These are phyloP conservation scores for Ilex asprella DNA, from an alignment of 257 asterid genomes.

Conservation along the genomic window DNA sequence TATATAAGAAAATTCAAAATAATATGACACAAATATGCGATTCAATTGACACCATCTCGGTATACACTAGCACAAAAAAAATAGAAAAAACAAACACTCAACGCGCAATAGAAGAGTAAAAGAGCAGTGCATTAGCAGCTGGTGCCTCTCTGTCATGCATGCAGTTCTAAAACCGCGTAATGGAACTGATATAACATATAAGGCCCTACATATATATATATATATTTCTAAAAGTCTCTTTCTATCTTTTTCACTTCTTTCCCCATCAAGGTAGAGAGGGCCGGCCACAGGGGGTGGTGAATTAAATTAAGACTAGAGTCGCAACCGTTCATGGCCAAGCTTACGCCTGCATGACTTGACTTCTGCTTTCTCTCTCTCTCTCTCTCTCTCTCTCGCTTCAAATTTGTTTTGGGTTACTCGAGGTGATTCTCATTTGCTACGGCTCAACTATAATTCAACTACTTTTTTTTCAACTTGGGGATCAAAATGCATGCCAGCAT, in stretches of 20 bases:
- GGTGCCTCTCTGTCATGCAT: slow-evolving; percentile 52
- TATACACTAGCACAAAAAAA: neutral
- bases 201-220: too few species aligned
- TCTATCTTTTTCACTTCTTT: too few species aligned
- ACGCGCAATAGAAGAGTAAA: slow-evolving; percentile 26
- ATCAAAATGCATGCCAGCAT: neutral
- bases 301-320: too few species aligned
- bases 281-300: too few species aligned
- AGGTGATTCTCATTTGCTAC: slow-evolving; percentile 3
- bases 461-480: neutral
- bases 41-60: too few species aligned
- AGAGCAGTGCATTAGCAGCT: slow-evolving; percentile 31
- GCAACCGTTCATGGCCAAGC: too few species aligned
- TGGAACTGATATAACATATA: too few species aligned
- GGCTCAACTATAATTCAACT: neutral
- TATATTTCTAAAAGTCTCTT: too few species aligned
- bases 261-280: too few species aligned
- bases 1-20: too few species aligned
- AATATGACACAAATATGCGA: too few species aligned
- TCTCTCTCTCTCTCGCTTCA: neutral
- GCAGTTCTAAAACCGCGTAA: slow-evolving; percentile 44
- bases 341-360: slow-evolving; percentile 9
- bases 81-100: neutral
- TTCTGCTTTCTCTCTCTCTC: neutral
- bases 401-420: neutral